phyloP scores from a whole-genome alignment of 2,329 filamentous ascomycete species.

The Teratosphaeriaceae sp. region DNA sequence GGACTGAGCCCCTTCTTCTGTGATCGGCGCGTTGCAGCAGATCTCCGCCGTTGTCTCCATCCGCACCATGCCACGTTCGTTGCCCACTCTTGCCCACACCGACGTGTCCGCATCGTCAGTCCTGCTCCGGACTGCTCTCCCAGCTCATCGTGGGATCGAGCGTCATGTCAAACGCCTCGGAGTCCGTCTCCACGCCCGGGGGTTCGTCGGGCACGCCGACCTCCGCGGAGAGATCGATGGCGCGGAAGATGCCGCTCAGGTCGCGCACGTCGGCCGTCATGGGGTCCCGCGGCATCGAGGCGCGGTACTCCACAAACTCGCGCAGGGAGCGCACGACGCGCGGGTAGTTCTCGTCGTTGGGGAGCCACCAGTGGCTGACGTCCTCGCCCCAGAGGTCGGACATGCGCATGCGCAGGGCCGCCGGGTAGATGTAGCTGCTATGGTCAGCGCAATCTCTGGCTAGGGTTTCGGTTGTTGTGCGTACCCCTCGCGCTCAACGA shows the following conservation, averaged over 20 bases:
- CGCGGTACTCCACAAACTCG: constrained; percentile 55
- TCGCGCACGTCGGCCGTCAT: constrained; percentile 23
- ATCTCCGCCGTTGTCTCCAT: too few species aligned
- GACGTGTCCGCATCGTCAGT: too few species aligned
- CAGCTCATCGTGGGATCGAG: constrained; percentile 3
- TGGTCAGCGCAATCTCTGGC: neutral
- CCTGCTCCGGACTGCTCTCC: constrained; percentile 18
- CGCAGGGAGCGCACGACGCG: constrained; percentile 70
- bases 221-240: constrained; percentile 28
- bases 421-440: constrained; percentile 73
- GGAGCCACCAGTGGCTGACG: constrained; percentile 81
- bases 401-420: constrained; percentile 67
- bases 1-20: too few species aligned
- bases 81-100: too few species aligned
- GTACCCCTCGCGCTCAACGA: constrained; percentile 72
- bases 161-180: constrained; percentile 10
- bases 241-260: constrained; percentile 34
- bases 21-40: too few species aligned
- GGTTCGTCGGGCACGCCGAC: constrained; percentile 13
- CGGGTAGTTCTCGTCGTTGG: constrained; percentile 69
- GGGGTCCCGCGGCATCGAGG: constrained; percentile 20
- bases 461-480: neutral
- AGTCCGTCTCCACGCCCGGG: constrained; percentile 14
- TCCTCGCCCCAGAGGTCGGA: constrained; percentile 67
- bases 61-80: too few species aligned